A percentile compares a stretch with the other conserved stretches of the same genome.
Conservation (phyloP, 176 grass and related monocot genomes). For the Carex littledalei region DNA sequence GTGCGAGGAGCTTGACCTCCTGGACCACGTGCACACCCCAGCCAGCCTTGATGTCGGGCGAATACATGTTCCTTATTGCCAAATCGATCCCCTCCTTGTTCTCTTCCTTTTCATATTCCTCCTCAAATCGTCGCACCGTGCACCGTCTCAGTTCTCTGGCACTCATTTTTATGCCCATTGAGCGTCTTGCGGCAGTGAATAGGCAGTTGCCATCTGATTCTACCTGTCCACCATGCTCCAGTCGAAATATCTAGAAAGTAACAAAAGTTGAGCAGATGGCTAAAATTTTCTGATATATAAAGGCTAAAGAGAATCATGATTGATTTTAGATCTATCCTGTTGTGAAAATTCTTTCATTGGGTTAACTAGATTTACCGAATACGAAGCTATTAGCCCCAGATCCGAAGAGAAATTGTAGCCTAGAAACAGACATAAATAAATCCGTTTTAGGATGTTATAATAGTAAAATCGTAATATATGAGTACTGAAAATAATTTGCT, state of each 20-base stretch:
- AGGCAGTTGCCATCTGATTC: slow-evolving; percentile 93
- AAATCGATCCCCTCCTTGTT: slow-evolving; percentile 35
- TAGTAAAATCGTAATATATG: background rate
- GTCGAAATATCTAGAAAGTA: slow-evolving; percentile 41
- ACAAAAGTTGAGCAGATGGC: background rate
- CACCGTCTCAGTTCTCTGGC: slow-evolving; percentile 65
- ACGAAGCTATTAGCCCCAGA: background rate
- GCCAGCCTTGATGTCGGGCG: slow-evolving; percentile 73
- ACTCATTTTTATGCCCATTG: slow-evolving; percentile 44
- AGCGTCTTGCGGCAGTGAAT: slow-evolving; percentile 65
- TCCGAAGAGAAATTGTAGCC: background rate
- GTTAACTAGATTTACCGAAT: background rate
- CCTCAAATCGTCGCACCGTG: slow-evolving; percentile 43
- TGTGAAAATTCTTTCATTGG: background rate
- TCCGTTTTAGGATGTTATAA: background rate
- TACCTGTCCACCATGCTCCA: slow-evolving; percentile 85
- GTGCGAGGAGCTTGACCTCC: slow-evolving; percentile 82
- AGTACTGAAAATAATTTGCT: background rate
- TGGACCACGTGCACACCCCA: slow-evolving; percentile 96
- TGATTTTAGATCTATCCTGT: background rate
- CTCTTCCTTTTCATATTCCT: slow-evolving; percentile 32
- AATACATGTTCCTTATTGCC: slow-evolving; percentile 78
- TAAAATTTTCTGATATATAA: background rate
- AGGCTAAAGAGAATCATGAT: background rate
- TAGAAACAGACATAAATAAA: background rate